Evolutionary conservation across 1,139 yeast species (phyloP), one percentile per base, ranked within the genome.

Genomic region (Candida anutae): DNA sequence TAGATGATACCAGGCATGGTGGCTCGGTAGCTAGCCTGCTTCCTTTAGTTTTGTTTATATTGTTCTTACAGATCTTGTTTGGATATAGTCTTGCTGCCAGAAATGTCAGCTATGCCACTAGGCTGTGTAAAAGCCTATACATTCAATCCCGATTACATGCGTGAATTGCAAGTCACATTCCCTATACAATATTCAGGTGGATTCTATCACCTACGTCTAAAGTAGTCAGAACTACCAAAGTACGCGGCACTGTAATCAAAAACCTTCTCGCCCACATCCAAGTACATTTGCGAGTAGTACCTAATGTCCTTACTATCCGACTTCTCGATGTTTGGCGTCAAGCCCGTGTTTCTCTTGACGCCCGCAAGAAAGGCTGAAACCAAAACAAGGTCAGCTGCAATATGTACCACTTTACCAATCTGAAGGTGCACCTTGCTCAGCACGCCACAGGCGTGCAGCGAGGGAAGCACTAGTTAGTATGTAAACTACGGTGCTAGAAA

Each of bases 281-380:
- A 67, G 49, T 85, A 90, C 45, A 75, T 79, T 20, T 60, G 59
- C 12, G 78, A 60, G 45, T 80, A 78, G 24, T 69, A 63, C 44
- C 69, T 69, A 9, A 79, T 58, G 22, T 77, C 80, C 28, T 73
- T 54, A 35, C 48, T 58, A 17, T 48, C 50, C 24, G 62, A 38
- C 6, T 40, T 24, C 16, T 60, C 65, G 18, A 60, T 40, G 34
- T 63, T 48, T 9, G 62, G 62, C 5, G 85, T 71, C 24, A 88
- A 62, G 0, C 97, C 97, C 3, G 96, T 80, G 42, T 78, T 77
- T 50, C 95, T 74, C 55, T 80, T 84, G 28, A 90, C 76, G 2
- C 96, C 97, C 1, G 97, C 95, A 31, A 90, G 62, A 30, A 87
- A 72, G 0, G 95, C 80, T 1, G 95, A 81, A 4, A 85, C 65